Conservation (phyloP, 2,329 filamentous ascomycete species). For the Alternaria hordeiaustralica region DNA sequence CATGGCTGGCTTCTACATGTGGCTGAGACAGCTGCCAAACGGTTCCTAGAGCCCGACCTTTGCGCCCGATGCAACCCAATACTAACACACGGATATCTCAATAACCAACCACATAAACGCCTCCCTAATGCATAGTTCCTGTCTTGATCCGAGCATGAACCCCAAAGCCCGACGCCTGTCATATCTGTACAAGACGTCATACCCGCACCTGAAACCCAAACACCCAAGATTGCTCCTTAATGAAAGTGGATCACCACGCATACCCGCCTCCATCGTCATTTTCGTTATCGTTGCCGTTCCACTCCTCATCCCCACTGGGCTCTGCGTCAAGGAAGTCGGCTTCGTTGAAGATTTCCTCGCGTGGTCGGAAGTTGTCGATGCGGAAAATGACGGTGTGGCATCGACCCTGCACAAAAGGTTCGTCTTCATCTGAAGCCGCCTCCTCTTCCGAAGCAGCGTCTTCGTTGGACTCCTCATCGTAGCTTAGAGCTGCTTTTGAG, state of each 20-base stretch:
- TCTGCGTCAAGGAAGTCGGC: conserved; percentile 73
- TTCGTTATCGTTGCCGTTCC: conserved; percentile 63
- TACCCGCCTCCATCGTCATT: conserved; percentile 49
- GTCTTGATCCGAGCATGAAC: neutral
- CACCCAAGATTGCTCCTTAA: neutral
- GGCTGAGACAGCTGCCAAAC: conserved; percentile 7
- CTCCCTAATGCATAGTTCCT: conserved; percentile 23
- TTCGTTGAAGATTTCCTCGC: conserved; percentile 72
- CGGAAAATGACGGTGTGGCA: conserved; percentile 74
- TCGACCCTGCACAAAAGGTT: conserved; percentile 66
- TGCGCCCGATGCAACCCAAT: conserved; percentile 25
- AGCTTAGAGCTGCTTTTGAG: conserved; percentile 29
- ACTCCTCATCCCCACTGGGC: conserved; percentile 62
- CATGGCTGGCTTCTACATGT: conserved; percentile 2
- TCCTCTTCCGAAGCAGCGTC: conserved; percentile 31
- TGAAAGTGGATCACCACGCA: conserved; percentile 29
- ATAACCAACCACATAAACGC: conserved; percentile 17
- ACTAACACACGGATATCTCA: conserved; percentile 20
- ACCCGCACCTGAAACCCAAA: neutral
- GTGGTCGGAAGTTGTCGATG: conserved; percentile 77
- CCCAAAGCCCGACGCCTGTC: neutral
- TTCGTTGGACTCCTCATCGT: conserved; percentile 39
- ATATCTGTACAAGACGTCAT: neutral
- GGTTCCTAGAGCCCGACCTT: conserved; percentile 24
- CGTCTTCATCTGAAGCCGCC: conserved; percentile 20